Conservation (phyloP, 306 rosid genomes). For the Castanea sativa region DNA sequence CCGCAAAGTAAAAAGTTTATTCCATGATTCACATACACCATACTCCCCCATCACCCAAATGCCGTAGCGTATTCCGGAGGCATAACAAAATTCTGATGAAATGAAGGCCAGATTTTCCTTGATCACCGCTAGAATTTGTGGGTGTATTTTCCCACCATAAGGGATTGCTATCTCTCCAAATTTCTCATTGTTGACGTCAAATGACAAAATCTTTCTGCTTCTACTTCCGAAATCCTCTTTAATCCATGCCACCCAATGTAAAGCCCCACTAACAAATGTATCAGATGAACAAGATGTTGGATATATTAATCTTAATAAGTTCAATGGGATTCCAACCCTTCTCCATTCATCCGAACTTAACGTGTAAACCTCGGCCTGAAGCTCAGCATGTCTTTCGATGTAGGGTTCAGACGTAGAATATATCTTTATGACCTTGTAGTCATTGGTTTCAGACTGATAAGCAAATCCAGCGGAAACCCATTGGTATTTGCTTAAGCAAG, state of each 20-base stretch:
- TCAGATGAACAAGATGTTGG: no score
- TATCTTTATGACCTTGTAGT: not conserved
- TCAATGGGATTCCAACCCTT: no score
- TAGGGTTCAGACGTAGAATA: not conserved
- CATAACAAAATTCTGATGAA: no score
- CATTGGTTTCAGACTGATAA: not conserved
- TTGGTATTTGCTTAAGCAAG: not conserved
- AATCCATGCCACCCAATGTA: not conserved
- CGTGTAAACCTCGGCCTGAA: not conserved
- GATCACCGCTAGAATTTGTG: not conserved
- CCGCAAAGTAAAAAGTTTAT: not conserved
- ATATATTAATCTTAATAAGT: no score
- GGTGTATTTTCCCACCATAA: not conserved
- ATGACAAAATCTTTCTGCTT: not conserved
- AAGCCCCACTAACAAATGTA: not conserved
- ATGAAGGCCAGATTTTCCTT: not conserved
- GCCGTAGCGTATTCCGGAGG: no score
- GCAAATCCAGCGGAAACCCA: not conserved
- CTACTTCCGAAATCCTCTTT: not conserved
- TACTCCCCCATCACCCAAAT: not conserved
- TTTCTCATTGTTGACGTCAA: not conserved
- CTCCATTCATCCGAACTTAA: not conserved
- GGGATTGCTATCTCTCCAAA: not conserved
- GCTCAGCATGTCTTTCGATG: not conserved
- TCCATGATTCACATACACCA: not conserved